phyloP scores from a whole-genome alignment of 148 eudicot species.

The Dysphania ambrosioides region DNA sequence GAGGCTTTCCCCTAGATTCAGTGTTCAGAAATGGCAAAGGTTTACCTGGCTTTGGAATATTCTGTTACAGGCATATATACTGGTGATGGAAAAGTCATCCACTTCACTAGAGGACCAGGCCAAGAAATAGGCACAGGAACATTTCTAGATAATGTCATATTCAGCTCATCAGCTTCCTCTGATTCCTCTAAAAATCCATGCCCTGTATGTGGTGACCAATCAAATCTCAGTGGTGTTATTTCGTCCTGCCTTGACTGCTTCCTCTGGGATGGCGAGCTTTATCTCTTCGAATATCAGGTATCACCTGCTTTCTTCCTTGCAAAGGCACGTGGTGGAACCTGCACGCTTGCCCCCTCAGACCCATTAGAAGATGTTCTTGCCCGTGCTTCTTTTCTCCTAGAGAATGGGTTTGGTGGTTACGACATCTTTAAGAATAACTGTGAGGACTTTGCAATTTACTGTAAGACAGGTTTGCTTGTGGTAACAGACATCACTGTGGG shows the following conservation, averaged over 20 bases:
- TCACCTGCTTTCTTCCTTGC: conserved; percentile 59
- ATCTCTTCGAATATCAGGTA: conserved; percentile 60
- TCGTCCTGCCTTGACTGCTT: conserved; percentile 90
- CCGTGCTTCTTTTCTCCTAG: conserved; percentile 66
- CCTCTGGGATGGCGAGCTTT: conserved; percentile 71
- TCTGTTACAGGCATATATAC: conserved; percentile 61
- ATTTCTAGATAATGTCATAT: conserved; percentile 54
- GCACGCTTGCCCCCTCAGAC: conserved; percentile 75
- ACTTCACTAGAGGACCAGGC: conserved; percentile 82
- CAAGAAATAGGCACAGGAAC: conserved; percentile 92
- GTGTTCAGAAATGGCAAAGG: not conserved
- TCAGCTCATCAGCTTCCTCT: conserved; percentile 59
- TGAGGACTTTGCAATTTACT: conserved; percentile 88
- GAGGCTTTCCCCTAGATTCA: not conserved
- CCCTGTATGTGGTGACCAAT: conserved; percentile 69
- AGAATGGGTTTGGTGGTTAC: conserved; percentile 86
- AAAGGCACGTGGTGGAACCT: conserved; percentile 88
- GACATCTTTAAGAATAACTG: conserved; percentile 88
- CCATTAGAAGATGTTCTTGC: conserved; percentile 61
- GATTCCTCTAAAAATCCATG: conserved; percentile 46
- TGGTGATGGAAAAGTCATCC: conserved; percentile 80
- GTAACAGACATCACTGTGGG: conserved; percentile 65
- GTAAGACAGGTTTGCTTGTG: conserved; percentile 74
- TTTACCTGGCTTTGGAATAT: not conserved
- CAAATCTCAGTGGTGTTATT: conserved; percentile 60